These are phyloP conservation scores for Harringtonia aguacate DNA, from an alignment of 2,329 filamentous ascomycete species.

Conservation along the genomic window DNA sequence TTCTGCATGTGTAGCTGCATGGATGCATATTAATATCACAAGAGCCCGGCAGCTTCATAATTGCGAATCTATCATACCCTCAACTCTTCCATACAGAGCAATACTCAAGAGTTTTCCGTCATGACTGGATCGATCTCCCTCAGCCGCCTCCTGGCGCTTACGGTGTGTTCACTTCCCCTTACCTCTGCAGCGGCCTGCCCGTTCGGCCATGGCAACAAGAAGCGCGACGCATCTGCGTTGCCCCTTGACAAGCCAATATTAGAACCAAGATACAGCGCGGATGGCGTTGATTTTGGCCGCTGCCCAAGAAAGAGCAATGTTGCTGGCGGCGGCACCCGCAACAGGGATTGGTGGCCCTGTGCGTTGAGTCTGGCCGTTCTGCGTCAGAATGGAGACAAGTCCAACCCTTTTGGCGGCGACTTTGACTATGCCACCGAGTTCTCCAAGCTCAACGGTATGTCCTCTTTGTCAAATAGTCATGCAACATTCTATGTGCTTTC, in stretches of 20 bases:
- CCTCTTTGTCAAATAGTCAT: not conserved
- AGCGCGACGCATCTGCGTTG: not conserved
- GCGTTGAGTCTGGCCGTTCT: conserved; percentile 59
- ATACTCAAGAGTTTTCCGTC: not conserved
- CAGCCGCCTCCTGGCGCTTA: not conserved
- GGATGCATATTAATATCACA: not conserved
- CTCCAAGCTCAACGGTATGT: conserved; percentile 19
- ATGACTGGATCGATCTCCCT: not conserved
- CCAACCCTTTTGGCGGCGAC: conserved; percentile 53
- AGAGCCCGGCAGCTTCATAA: not conserved
- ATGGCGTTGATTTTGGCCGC: not conserved
- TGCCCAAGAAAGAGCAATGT: conserved; percentile 9
- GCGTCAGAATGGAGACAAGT: conserved; percentile 54
- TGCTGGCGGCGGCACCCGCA: conserved; percentile 55
- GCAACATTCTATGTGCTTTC: not conserved
- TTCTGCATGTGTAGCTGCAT: not conserved
- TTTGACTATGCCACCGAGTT: conserved; percentile 69
- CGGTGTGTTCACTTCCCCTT: not conserved
- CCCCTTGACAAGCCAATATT: not conserved
- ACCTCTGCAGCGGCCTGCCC: not conserved
- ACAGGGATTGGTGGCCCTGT: conserved; percentile 66
- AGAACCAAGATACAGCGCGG: not conserved
- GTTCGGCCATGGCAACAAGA: not conserved
- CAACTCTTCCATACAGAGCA: not conserved
- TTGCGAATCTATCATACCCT: not conserved